Evolutionary conservation across 768 basidiomycete genomes (phyloP).

Genomic region (Kwoniella europaea): DNA sequence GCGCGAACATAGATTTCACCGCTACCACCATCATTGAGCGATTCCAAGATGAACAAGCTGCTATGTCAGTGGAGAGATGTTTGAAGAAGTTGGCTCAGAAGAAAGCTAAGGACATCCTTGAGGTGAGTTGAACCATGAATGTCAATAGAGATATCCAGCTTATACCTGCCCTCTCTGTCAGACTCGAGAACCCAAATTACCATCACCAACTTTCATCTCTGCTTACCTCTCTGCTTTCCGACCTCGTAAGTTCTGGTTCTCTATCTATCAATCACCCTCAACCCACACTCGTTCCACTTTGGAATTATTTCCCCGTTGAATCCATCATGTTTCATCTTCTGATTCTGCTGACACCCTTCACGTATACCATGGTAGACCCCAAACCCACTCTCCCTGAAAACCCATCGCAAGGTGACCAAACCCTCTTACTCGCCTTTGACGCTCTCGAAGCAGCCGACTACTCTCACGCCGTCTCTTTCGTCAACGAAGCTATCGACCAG

Average conservation of each 20-base stretch:
- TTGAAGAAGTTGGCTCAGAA: constrained; percentile 77
- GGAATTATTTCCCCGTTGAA: no score
- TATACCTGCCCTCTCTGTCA: constrained; percentile 41
- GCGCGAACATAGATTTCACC: constrained; percentile 73
- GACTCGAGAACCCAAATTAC: constrained; percentile 79
- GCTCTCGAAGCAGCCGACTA: constrained; percentile 87
- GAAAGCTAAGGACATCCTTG: constrained; percentile 74
- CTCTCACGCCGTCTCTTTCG: constrained; percentile 73
- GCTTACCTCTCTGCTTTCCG: constrained; percentile 98
- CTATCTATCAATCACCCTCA: no score
- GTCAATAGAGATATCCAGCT: background rate
- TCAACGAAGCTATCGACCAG: constrained; percentile 85
- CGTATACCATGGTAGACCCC: constrained; percentile 61
- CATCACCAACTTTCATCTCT: constrained; percentile 87
- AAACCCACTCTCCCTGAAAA: constrained; percentile 74
- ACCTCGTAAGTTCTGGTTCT: constrained; percentile 65
- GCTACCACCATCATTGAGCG: constrained; percentile 94
- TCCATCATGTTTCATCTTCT: no score
- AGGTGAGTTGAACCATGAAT: constrained; percentile 58
- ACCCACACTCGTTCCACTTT: no score
- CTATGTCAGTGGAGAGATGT: constrained; percentile 86
- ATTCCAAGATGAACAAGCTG: constrained; percentile 80
- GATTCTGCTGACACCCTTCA: background rate
- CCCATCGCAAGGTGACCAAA: constrained; percentile 79
- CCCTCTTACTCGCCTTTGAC: constrained; percentile 76